A percentile compares a stretch with the other conserved stretches of the same genome.
Evolutionary conservation across 805 yeast genomes (phyloP).

Genomic region (Kurtzmaniella fragi): DNA sequence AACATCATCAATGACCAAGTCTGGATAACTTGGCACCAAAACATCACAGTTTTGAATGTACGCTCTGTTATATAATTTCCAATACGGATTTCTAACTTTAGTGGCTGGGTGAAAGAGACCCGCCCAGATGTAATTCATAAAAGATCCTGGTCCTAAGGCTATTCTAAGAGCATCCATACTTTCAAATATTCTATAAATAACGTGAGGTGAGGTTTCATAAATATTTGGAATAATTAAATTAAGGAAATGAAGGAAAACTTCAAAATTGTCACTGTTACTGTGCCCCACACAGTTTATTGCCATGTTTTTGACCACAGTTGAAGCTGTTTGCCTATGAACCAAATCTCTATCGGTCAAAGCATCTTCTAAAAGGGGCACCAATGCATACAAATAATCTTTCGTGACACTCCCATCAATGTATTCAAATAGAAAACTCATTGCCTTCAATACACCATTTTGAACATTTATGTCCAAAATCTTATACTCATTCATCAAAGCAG

Average conservation of each 20-base stretch:
- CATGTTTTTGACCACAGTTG: slow-evolving; percentile 77
- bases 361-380: slow-evolving; percentile 76
- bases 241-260: slow-evolving; percentile 73
- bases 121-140: slow-evolving; percentile 73
- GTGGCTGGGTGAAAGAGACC: slow-evolving; percentile 94
- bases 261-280: slow-evolving; percentile 58
- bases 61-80: slow-evolving; percentile 76
- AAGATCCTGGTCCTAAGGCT: slow-evolving; percentile 71
- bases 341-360: slow-evolving; percentile 87
- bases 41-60: slow-evolving; percentile 72
- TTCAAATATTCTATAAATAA: slow-evolving; percentile 74
- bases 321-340: slow-evolving; percentile 94
- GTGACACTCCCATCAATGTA: slow-evolving; percentile 75
- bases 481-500: slow-evolving; percentile 94
- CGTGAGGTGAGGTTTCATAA: slow-evolving; percentile 95
- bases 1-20: slow-evolving; percentile 14
- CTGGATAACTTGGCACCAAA: slow-evolving; percentile 79
- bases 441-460: slow-evolving; percentile 91
- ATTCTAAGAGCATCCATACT: slow-evolving; percentile 69
- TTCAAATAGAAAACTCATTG: slow-evolving; percentile 87
- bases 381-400: slow-evolving; percentile 74
- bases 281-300: slow-evolving; percentile 73
- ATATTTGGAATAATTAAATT: slow-evolving; percentile 84
- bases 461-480: slow-evolving; percentile 88
- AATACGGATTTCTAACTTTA: slow-evolving; percentile 77